Conservation (phyloP, 2,329 filamentous ascomycete species). For the Thyridium curvatum region DNA sequence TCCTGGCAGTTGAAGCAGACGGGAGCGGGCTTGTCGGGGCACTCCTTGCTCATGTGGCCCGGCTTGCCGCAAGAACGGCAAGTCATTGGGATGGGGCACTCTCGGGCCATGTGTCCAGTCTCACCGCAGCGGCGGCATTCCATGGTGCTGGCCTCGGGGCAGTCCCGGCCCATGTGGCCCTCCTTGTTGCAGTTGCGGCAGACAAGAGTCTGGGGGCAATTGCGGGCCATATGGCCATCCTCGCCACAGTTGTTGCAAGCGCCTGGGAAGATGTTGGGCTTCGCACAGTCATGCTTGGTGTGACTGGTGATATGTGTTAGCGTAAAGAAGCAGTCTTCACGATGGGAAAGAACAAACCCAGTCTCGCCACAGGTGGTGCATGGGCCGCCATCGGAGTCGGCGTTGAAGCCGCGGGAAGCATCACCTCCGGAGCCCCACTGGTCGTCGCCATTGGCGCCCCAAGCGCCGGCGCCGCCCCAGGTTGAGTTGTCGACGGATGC, state of each 20-base stretch:
- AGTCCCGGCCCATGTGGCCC: slow-evolving; percentile 47
- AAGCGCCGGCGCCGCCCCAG: too few species aligned
- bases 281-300: slow-evolving; percentile 56
- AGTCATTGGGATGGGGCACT: slow-evolving; percentile 48
- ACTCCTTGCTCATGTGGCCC: slow-evolving; percentile 47
- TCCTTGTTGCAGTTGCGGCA: slow-evolving; percentile 35
- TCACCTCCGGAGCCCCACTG: too few species aligned
- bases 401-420: too few species aligned
- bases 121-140: slow-evolving; percentile 36
- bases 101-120: slow-evolving; percentile 47
- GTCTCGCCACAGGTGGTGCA: slow-evolving; percentile 56
- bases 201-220: slow-evolving; percentile 43
- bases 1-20: slow-evolving; percentile 56
- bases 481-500: too few species aligned
- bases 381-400: slow-evolving; percentile 34
- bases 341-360: slow-evolving; percentile 26
- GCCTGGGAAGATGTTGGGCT: slow-evolving; percentile 35
- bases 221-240: slow-evolving; percentile 43
- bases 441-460: too few species aligned
- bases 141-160: slow-evolving; percentile 28
- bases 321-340: slow-evolving; percentile 4
- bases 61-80: slow-evolving; percentile 37
- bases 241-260: slow-evolving; percentile 34
- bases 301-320: slow-evolving; percentile 33
- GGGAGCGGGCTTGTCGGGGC: slow-evolving; percentile 42